Base-by-base conservation (phyloP, 192 early-diverging fungal species). In the Dissophora globulifera region DNA sequence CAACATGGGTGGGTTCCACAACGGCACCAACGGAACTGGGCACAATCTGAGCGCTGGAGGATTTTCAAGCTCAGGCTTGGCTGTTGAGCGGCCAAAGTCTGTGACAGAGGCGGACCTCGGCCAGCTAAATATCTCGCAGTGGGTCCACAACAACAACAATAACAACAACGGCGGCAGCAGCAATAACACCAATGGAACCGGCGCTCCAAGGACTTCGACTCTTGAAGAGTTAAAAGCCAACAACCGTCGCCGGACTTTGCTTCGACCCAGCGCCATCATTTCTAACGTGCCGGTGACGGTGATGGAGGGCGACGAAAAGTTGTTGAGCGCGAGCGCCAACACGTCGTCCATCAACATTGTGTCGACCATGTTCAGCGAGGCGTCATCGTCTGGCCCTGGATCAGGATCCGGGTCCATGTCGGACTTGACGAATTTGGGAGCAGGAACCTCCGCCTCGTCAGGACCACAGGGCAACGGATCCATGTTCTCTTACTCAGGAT, bases 261-360 rank as follows among this genome's bases (percentile, higher is more conserved):
- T 76, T 27, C 62, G 72, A 4, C 72, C 72, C 13, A 76, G 72
- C n/a, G 72, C 72, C 40, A 76, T 76, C 52, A 76, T 76, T 40
- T 76, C 72, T 33, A 76, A 76, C 31, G 72, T 76, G 7, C 72
- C 72, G 32, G 63, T 76, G 42, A 76, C 72, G 4, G 72, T 76
- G 42, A 52, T 76, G 57, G 72, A 76, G 42, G 72, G 72, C 22
- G 72, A 76, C 35, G 72, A 76, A 47, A 76, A 76, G 55, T 40
- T 76, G 33, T 47, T 76, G 63, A 76, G 72, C 55, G 72, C 72
- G 46, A 76, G 72, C 47, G 72, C 72, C 72, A 76, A 76, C 41
- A 76, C 72, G 12, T 76, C 72, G 10, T 76, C 72, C 26, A 76
- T 76, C 52, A 76, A 76, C 58, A 76, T 76, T 58, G 72, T 76